phyloP scores from a whole-genome alignment of 2,329 filamentous ascomycete species.

The Eutypa lata region DNA sequence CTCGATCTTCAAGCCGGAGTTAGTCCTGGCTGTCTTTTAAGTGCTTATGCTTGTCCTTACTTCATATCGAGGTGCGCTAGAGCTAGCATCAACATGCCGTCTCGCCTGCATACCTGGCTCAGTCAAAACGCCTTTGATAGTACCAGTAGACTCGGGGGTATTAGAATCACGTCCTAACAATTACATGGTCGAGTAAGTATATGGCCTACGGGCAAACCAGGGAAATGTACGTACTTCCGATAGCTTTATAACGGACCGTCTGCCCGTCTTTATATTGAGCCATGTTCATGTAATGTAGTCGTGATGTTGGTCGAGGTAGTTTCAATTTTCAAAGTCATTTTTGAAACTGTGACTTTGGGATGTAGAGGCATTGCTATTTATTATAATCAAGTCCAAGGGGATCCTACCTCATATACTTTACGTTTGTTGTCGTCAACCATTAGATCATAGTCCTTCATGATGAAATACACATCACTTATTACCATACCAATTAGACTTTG shows the following conservation, averaged over 20 bases:
- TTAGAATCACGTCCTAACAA: slow-evolving; percentile 10
- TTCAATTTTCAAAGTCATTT: too few relatives aligned
- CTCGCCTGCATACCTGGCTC: slow-evolving; percentile 13
- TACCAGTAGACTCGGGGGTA: slow-evolving; percentile 11
- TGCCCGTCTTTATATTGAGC: slow-evolving; percentile 16
- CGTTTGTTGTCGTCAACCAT: not conserved
- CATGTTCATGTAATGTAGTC: slow-evolving; percentile 4
- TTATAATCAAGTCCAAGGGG: not conserved
- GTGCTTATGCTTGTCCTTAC: not conserved
- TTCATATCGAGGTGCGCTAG: slow-evolving; percentile 14
- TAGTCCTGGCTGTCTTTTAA: not conserved
- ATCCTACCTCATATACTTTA: not conserved
- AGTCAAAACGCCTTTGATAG: slow-evolving; percentile 14
- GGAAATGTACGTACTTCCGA: slow-evolving; percentile 8
- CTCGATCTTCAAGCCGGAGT: slow-evolving; percentile 6
- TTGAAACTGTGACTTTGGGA: too few relatives aligned
- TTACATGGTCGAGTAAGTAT: not conserved
- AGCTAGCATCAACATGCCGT: slow-evolving; percentile 13
- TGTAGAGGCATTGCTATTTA: not conserved
- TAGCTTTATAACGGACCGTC: slow-evolving; percentile 14
- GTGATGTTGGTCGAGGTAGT: not conserved
- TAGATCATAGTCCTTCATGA: not conserved
- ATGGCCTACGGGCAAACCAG: not conserved
- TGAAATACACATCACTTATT: not conserved
- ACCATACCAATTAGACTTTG: too few relatives aligned